Evolutionary conservation across 2,329 filamentous ascomycete genomes (phyloP).

Genomic region (Trichophyton schoenleinii): DNA sequence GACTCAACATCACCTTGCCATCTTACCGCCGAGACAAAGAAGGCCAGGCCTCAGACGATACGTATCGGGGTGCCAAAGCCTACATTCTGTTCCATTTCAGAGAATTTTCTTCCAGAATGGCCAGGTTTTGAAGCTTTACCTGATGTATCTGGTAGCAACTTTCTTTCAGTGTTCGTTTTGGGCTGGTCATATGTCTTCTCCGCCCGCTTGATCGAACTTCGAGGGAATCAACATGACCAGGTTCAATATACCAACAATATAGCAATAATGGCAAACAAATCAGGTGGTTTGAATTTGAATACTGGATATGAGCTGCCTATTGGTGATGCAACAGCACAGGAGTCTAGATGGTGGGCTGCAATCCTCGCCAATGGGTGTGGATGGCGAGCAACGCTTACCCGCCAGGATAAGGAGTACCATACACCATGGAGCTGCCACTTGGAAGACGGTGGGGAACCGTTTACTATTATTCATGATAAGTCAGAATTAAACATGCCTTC

Average conservation of each 20-base stretch:
- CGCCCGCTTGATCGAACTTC: conserved; percentile 7
- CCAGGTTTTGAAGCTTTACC: neutral
- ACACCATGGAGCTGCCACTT: conserved; percentile 9
- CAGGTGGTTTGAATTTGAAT: neutral
- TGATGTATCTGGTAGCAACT: conserved; percentile 4
- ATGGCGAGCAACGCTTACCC: conserved; percentile 8
- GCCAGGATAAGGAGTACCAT: conserved; percentile 1
- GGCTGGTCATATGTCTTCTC: conserved; percentile 10
- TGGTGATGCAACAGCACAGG: conserved; percentile 6
- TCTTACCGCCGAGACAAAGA: neutral
- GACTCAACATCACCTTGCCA: neutral
- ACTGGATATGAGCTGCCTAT: conserved; percentile 1
- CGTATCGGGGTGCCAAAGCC: neutral
- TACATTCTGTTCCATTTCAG: neutral
- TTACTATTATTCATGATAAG: conserved; percentile 3
- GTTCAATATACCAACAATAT: neutral
- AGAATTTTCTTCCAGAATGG: neutral
- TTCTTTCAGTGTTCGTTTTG: conserved; percentile 10
- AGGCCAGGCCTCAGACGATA: neutral
- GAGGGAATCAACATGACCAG: neutral
- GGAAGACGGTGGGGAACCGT: neutral
- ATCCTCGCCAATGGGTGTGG: conserved; percentile 8
- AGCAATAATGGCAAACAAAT: neutral
- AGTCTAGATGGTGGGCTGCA: conserved; percentile 10
- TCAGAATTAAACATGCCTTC: neutral